Percentiles rank a stretch among this genome's conserved stretches.
Conservation (phyloP, 495 filamentous ascomycete genomes). For the Podospora australis region DNA sequence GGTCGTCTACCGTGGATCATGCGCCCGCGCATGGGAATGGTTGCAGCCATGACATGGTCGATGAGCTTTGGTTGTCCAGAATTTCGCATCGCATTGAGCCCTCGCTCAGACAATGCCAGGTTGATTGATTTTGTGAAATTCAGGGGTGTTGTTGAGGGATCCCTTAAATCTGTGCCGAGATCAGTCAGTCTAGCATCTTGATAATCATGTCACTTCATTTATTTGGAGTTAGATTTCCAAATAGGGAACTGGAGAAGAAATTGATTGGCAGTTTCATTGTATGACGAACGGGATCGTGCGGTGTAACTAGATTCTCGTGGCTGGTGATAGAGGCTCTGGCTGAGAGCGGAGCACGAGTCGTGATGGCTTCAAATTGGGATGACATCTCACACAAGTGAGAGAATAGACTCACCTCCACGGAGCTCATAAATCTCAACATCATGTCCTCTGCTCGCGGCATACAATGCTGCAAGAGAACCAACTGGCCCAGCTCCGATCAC, state of each 20-base stretch:
- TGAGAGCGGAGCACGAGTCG: background rate
- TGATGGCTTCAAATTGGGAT: background rate
- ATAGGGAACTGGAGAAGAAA: too few relatives aligned
- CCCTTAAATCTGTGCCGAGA: slow-evolving; percentile 65
- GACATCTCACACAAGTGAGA: background rate
- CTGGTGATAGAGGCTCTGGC: background rate
- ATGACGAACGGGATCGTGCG: too few relatives aligned
- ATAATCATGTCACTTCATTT: too few relatives aligned
- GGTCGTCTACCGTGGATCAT: slow-evolving; percentile 84
- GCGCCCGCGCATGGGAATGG: slow-evolving; percentile 91
- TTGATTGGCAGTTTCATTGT: too few relatives aligned
- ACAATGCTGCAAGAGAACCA: slow-evolving; percentile 84
- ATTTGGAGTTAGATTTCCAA: too few relatives aligned
- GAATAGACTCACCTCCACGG: slow-evolving; percentile 64
- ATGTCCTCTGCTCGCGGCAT: slow-evolving; percentile 79
- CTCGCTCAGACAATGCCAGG: slow-evolving; percentile 85
- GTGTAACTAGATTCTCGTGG: background rate
- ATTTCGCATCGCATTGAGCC: slow-evolving; percentile 77
- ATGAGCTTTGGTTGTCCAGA: slow-evolving; percentile 58
- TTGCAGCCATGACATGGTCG: slow-evolving; percentile 62
- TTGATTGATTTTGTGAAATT: slow-evolving; percentile 99
- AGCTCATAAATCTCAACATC: slow-evolving; percentile 94
- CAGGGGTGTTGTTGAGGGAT: slow-evolving; percentile 73
- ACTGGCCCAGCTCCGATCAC: slow-evolving; percentile 91
- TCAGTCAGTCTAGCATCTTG: too few relatives aligned